These are phyloP conservation scores for Erodium texanum DNA, from an alignment of 441 rosid genomes.

Conservation along the genomic window DNA sequence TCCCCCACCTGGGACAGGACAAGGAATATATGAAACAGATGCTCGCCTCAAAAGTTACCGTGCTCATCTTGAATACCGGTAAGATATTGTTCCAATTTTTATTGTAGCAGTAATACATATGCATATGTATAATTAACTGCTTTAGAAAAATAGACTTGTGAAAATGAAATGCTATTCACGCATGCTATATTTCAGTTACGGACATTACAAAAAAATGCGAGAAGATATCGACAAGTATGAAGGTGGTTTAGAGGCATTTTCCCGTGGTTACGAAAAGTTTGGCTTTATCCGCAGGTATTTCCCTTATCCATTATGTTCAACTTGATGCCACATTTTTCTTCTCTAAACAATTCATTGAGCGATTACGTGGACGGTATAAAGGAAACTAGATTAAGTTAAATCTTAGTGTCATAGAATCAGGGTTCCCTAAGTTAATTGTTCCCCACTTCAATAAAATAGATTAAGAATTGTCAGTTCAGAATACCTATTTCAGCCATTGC, in stretches of 20 bases:
- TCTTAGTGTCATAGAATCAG: too few species aligned
- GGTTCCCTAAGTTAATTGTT: too few species aligned
- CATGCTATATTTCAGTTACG: slow-evolving; percentile 37
- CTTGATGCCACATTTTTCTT: slow-evolving; percentile 3
- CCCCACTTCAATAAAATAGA: too few species aligned
- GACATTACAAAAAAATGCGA: slow-evolving; percentile 56
- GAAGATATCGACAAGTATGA: slow-evolving; percentile 66
- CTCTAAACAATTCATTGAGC: not conserved
- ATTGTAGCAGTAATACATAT: too few species aligned
- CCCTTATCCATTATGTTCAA: slow-evolving; percentile 6
- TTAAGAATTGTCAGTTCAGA: too few species aligned
- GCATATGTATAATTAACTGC: not conserved
- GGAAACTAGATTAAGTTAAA: too few species aligned
- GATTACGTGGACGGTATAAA: not conserved
- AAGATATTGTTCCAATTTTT: slow-evolving; percentile 22
- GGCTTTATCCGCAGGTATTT: slow-evolving; percentile 78
- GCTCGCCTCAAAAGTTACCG: slow-evolving; percentile 46
- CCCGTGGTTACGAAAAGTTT: slow-evolving; percentile 87
- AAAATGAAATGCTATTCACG: not conserved
- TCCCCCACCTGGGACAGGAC: slow-evolving; percentile 71
- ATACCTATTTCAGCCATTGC: too few species aligned
- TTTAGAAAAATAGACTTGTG: not conserved
- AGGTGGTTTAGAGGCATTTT: slow-evolving; percentile 84
- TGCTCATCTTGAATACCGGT: slow-evolving; percentile 87
- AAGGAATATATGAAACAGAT: slow-evolving; percentile 80